These are phyloP conservation scores for Bjerkandera adusta DNA, from an alignment of 1,284 basidiomycete genomes.

Conservation along the genomic window DNA sequence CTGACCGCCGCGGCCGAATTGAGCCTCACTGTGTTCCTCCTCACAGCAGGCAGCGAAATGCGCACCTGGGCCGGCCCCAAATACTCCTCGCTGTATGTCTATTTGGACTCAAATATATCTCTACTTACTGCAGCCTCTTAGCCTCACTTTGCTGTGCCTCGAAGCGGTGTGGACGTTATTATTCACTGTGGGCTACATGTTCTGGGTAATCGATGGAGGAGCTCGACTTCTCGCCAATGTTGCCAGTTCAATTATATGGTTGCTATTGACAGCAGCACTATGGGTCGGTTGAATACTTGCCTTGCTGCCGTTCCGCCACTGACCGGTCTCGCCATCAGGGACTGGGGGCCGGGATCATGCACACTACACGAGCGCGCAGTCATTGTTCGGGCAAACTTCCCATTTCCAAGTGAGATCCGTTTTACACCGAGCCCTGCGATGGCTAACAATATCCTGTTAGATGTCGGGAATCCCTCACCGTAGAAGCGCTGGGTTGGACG, in stretches of 20 bases:
- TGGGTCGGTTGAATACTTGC: conserved; percentile 67
- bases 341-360: conserved; percentile 61
- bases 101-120: conserved; percentile 5
- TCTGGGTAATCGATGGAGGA: conserved; percentile 66
- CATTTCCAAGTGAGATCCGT: conserved; percentile 47
- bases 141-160: conserved; percentile 61
- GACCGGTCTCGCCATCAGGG: conserved; percentile 44
- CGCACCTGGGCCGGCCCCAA: conserved; percentile 56
- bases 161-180: conserved; percentile 68
- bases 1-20: conserved; percentile 67
- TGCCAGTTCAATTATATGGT: conserved; percentile 74
- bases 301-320: background rate
- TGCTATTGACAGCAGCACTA: conserved; percentile 56
- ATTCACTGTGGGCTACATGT: conserved; percentile 63
- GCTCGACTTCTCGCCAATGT: conserved; percentile 67
- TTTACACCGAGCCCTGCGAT: conserved; percentile 9
- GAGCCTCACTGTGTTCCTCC: conserved; percentile 67
- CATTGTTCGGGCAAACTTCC: conserved; percentile 51
- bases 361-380: conserved; percentile 54
- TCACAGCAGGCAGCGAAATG: conserved; percentile 60
- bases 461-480: conserved; percentile 68
- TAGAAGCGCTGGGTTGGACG: conserved; percentile 72
- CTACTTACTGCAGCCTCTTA: conserved; percentile 16
- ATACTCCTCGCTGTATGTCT: conserved; percentile 65
- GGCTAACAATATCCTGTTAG: conserved; percentile 31